These are phyloP conservation scores for Ophiostoma novo-ulmi DNA, from an alignment of 2,329 filamentous ascomycete genomes.

Conservation along the genomic window DNA sequence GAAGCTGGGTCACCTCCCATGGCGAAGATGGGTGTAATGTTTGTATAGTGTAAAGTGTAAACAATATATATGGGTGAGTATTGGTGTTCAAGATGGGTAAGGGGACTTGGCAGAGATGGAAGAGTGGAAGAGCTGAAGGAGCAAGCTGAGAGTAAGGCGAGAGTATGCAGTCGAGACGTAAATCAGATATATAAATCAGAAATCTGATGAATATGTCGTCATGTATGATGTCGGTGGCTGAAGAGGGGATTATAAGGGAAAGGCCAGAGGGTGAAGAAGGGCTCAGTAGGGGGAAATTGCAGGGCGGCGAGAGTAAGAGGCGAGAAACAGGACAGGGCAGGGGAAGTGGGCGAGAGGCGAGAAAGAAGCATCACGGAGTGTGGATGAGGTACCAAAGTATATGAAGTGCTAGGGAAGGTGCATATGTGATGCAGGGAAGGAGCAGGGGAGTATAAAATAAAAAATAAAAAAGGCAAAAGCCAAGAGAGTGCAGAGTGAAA, in stretches of 20 bases:
- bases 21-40: not conserved
- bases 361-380: not conserved
- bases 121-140: not conserved
- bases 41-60: not conserved
- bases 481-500: not conserved
- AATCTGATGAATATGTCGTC: not conserved
- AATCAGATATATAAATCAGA: not conserved
- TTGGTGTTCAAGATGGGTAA: not conserved
- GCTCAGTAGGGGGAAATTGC: not conserved
- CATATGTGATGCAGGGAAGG: not conserved
- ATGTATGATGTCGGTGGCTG: conserved; percentile 4
- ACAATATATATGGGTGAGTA: not conserved
- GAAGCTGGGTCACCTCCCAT: conserved; percentile 21
- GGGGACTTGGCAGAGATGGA: not conserved
- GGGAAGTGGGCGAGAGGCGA: not conserved
- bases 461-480: not conserved
- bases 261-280: not conserved
- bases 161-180: not conserved
- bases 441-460: not conserved
- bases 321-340: not conserved
- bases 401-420: not conserved
- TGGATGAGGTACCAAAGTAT: not conserved
- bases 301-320: not conserved
- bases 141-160: not conserved
- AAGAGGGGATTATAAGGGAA: not conserved